Base-by-base conservation (phyloP, 371 early-diverging fungal species). In the Gilbertella persicaria region DNA sequence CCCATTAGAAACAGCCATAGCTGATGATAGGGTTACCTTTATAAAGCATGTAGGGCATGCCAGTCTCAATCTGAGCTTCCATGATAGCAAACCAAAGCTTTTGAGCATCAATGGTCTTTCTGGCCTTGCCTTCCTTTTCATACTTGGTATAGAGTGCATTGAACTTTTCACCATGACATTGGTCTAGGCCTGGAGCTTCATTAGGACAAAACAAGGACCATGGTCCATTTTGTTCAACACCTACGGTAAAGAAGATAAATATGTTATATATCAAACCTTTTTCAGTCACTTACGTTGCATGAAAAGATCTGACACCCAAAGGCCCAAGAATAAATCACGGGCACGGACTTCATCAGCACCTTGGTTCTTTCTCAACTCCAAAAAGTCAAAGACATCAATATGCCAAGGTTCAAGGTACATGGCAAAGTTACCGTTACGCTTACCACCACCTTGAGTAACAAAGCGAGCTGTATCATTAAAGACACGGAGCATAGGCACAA, bases 351-450 rank as follows among this genome's bases (percentile, higher is more conserved):
- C 99, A 58, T 99, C 99, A 67, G 93, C 95, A 57, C 99, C 99
- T 46, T 94, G 93, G 84, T 99, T 99, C 85, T 99, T 99, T 74
- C 93, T 89, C 59, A 99, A 74, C 52, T 99, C 99, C 50, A 99
- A 72, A 75, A 99, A 99, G 45, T 95, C 96, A 73, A 99, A 97
- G 13, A 99, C 86, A 69, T 99, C 99, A 4, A 94, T 84, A 66
- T 99, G 99, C 99, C 99, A 99, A 9, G 99, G 99, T 74, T 99
- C 99, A 38, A 99, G 79, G 73, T 96, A 99, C 64, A 99, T 90
- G 50, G 99, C 99, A 76, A 99, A 98, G 6, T 98, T 96, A n/a
- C 99, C 98, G 3, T 98, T 96, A 20, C 99, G 88, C 82, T 98
- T 99, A 79, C 97, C 98, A 38, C 99, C 99, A 44, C 99, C 99